Evolutionary conservation across 352 stramenopile genomes (phyloP).

Genomic region (Phytophthora citricola): DNA sequence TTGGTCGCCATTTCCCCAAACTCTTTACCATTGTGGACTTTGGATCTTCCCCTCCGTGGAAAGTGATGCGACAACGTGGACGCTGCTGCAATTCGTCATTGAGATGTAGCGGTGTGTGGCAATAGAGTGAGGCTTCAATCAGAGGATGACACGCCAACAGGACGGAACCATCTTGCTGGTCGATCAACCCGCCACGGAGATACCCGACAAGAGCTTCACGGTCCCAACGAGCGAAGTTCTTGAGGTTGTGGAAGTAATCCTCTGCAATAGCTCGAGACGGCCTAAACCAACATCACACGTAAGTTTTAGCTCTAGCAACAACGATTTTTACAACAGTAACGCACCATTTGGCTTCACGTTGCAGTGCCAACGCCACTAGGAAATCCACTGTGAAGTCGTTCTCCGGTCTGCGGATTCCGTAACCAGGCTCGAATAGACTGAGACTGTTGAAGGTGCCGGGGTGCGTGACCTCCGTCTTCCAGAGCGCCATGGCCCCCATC

Average conservation of each 20-base stretch:
- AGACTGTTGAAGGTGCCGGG: conserved; percentile 50
- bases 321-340: neutral
- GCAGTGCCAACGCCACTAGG: conserved; percentile 29
- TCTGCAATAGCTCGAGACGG: conserved; percentile 25
- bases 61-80: conserved; percentile 42
- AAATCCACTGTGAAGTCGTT: conserved; percentile 35
- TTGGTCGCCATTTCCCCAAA: conserved; percentile 36
- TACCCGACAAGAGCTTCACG: conserved; percentile 38
- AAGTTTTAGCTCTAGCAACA: neutral
- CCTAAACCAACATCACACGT: conserved; percentile 13
- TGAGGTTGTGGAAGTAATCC: conserved; percentile 34
- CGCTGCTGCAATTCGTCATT: conserved; percentile 31
- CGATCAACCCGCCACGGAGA: conserved; percentile 30
- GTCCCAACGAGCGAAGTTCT: conserved; percentile 44
- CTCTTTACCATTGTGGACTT: conserved; percentile 42
- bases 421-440: conserved; percentile 52
- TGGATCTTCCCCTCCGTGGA: conserved; percentile 48
- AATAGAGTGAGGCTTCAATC: conserved; percentile 54
- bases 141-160: conserved; percentile 46
- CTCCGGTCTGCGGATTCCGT: conserved; percentile 26
- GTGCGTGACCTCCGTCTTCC: conserved; percentile 46
- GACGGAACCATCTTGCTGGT: conserved; percentile 33
- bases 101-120: conserved; percentile 39
- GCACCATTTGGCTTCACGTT: conserved; percentile 37
- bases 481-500: conserved; percentile 53